These are phyloP conservation scores for Areca catechu DNA, from an alignment of 176 grass and related monocot species.

Conservation along the genomic window DNA sequence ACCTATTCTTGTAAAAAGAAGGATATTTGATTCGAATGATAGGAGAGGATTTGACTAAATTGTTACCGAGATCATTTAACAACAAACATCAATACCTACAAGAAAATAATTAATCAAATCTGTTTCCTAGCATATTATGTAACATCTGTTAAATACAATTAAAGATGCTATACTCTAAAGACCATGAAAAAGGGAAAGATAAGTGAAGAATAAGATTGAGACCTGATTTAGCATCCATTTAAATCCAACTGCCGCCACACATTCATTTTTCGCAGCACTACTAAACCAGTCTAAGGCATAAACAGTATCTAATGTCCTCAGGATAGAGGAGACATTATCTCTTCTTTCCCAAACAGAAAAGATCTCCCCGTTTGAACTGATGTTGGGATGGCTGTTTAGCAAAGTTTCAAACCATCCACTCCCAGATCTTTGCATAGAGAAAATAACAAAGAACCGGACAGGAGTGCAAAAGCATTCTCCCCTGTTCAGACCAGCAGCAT, in stretches of 20 bases:
- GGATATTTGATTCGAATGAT: no score
- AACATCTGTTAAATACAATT: no score
- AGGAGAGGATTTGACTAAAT: no score
- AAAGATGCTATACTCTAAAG: no score
- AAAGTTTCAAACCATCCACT: constrained; percentile 99
- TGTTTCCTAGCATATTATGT: no score
- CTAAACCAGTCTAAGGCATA: constrained; percentile 83
- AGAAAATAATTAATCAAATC: no score
- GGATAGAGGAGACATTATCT: constrained; percentile 49
- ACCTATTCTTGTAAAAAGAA: no score
- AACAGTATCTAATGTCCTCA: constrained; percentile 59
- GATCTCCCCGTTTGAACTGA: constrained; percentile 90
- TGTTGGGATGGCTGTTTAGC: constrained; percentile 89
- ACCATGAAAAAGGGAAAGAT: neutral
- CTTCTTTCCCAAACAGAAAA: constrained; percentile 54
- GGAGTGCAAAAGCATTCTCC: constrained; percentile 67
- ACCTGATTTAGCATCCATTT: constrained; percentile 99
- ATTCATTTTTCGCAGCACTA: constrained; percentile 84
- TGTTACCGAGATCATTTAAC: no score
- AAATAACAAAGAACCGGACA: constrained; percentile 63
- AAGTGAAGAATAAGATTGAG: neutral
- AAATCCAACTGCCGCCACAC: constrained; percentile 73
- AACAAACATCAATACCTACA: no score
- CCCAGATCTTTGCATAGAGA: constrained; percentile 95
- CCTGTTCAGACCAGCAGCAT: constrained; percentile 26